Base-by-base conservation (phyloP, 257 asterid genomes). In the Knoxia roxburghii region DNA sequence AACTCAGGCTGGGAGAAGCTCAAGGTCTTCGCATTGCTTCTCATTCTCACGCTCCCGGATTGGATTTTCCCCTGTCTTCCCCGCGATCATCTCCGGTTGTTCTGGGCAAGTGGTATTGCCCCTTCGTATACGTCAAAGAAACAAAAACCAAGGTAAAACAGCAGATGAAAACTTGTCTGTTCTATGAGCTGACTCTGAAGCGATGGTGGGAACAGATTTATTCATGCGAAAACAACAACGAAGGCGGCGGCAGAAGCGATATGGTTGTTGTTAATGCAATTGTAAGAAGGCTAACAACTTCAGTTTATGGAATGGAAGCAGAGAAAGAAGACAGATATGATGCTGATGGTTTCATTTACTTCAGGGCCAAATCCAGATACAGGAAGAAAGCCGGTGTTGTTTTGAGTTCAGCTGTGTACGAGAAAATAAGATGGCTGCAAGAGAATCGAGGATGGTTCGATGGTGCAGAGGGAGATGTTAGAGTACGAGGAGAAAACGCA, bases 131-230 rank as follows among this genome's bases (percentile, higher is more conserved):
- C 26, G 76, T 88, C 73, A 88, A 65, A 55, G 95, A 90, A 65
- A 24, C 30, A 1, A 85, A 72, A 9, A 55, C 55, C 32, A 61
- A 48, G 23, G 54, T 24, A 0, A 74, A 65, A 32, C 80, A 82
- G 23, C 96, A 85, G 65, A 85, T 88, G 96, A 65, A 70, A 26
- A 79, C 70, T 61, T 76, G 85, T 18, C 43, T 83, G 75, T 53
- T 86, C 41, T 88, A 88, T 68, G 95, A 90, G 40, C 32, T 83
- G 77, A 83, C 88, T 26, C 81, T 88, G 3, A 83, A 90, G 83
- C 81, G 72, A 33, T 86, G 97, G 96, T 90, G 97, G 97, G 96
- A 90, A 67, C 72, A 73, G 68, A 81, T 90, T 61, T 83, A 81
- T 33, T 65, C 71, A 0, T 79, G 76, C 26, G 85, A 82, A 56